Evolutionary conservation across 768 basidiomycete species (phyloP).

Genomic region (Leccinellum rugosiceps): DNA sequence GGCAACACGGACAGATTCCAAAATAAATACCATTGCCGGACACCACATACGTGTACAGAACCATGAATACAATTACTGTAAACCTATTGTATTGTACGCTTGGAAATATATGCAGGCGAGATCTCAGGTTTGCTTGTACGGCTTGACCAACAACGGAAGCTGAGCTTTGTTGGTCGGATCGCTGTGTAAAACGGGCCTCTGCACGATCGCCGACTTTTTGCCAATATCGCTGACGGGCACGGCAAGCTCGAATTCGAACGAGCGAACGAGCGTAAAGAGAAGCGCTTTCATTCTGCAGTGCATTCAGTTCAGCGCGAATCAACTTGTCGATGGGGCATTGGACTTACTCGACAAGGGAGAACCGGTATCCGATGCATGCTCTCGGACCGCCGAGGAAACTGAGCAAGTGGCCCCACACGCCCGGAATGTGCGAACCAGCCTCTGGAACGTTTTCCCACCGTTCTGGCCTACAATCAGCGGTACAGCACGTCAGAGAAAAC

Average conservation of each 20-base stretch:
- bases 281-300: not conserved
- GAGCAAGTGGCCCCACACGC: conserved; percentile 57
- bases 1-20: not conserved
- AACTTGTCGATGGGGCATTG: not conserved
- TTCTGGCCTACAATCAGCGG: conserved; percentile 19
- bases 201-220: conserved; percentile 31
- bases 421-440: conserved; percentile 45
- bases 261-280: conserved; percentile 36
- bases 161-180: conserved; percentile 40
- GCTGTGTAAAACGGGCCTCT: conserved; percentile 41
- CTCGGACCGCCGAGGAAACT: conserved; percentile 64
- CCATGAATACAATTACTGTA: not conserved
- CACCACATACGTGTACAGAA: not conserved
- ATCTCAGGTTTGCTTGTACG: not conserved
- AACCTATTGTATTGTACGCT: not conserved
- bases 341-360: conserved; percentile 55
- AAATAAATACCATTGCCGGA: not conserved
- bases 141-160: conserved; percentile 37
- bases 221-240: conserved; percentile 44
- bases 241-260: conserved; percentile 51
- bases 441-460: conserved; percentile 54
- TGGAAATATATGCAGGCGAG: not conserved
- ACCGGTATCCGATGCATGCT: conserved; percentile 66
- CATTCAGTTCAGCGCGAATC: not conserved
- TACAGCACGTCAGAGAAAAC: not conserved